A percentile compares a stretch with the other conserved stretches of the same genome.
These are phyloP conservation scores for Verticillium albo-atrum DNA, from an alignment of 2,329 filamentous ascomycete species.

Conservation along the genomic window DNA sequence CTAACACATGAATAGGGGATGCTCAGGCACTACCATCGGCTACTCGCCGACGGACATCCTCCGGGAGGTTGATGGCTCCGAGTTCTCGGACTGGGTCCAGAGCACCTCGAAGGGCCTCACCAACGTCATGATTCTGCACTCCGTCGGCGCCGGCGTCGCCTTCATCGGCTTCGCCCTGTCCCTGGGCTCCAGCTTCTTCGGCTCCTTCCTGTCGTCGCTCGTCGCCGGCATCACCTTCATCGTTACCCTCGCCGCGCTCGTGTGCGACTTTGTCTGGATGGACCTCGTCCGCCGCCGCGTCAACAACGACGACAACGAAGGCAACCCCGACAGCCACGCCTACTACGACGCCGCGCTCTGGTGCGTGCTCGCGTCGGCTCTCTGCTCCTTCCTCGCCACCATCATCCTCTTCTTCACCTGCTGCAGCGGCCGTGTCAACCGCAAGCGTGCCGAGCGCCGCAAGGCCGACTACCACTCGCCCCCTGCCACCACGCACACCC, in stretches of 20 bases:
- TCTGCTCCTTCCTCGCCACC: constrained; percentile 50
- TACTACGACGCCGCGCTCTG: constrained; percentile 57
- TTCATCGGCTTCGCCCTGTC: constrained; percentile 57
- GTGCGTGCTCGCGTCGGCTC: constrained; percentile 52
- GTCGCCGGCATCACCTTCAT: constrained; percentile 46
- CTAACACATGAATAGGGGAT: constrained; percentile 18
- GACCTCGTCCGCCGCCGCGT: constrained; percentile 48
- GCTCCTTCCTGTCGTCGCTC: constrained; percentile 46
- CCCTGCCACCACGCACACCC: constrained; percentile 8
- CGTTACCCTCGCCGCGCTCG: constrained; percentile 41
- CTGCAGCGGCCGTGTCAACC: constrained; percentile 45
- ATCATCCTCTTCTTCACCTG: constrained; percentile 58
- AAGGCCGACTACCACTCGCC: constrained; percentile 22
- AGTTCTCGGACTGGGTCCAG: constrained; percentile 37
- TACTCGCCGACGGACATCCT: constrained; percentile 50
- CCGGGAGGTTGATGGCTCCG: constrained; percentile 25
- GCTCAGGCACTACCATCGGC: constrained; percentile 45
- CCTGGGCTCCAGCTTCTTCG: constrained; percentile 45
- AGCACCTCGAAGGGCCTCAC: constrained; percentile 46
- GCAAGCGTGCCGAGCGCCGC: constrained; percentile 19
- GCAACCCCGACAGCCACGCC: constrained; percentile 33
- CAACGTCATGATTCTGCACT: constrained; percentile 58
- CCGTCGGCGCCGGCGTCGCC: constrained; percentile 50
- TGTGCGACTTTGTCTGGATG: constrained; percentile 55
- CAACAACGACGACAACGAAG: constrained; percentile 35